These are phyloP conservation scores for Cordyceps javanica DNA, from an alignment of 2,329 filamentous ascomycete species.

Conservation along the genomic window DNA sequence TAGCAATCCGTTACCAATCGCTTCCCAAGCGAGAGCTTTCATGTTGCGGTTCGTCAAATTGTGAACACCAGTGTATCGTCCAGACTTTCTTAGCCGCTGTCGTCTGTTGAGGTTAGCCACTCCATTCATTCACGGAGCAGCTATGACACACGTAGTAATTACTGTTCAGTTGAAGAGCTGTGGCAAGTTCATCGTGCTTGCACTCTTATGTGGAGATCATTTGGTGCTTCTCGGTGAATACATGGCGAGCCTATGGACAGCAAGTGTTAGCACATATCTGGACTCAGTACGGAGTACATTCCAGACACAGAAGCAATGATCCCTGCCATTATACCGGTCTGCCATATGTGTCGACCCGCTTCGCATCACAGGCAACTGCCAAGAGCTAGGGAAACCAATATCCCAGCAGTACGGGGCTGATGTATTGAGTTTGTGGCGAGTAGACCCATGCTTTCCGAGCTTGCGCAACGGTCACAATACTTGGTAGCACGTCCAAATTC, in stretches of 20 bases:
- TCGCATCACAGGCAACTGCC: too few relatives aligned
- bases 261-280: neutral
- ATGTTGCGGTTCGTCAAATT: neutral
- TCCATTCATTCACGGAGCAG: neutral
- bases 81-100: neutral
- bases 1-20: neutral
- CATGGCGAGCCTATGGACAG: conserved; percentile 1
- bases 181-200: neutral
- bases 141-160: neutral
- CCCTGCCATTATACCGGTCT: neutral
- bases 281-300: too few relatives aligned
- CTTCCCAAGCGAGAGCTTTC: too few relatives aligned
- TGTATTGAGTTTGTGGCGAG: neutral
- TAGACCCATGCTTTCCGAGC: neutral
- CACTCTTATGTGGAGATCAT: neutral
- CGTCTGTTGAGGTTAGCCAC: neutral
- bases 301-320: neutral
- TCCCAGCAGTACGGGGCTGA: neutral
- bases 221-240: conserved; percentile 5
- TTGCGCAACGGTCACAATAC: neutral
- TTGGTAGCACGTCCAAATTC: neutral
- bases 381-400: neutral
- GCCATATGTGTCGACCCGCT: neutral
- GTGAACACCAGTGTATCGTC: neutral
- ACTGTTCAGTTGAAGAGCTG: neutral